Evolutionary conservation across 2,329 filamentous ascomycete species (phyloP).

Genomic region (Colletotrichum acutatum): DNA sequence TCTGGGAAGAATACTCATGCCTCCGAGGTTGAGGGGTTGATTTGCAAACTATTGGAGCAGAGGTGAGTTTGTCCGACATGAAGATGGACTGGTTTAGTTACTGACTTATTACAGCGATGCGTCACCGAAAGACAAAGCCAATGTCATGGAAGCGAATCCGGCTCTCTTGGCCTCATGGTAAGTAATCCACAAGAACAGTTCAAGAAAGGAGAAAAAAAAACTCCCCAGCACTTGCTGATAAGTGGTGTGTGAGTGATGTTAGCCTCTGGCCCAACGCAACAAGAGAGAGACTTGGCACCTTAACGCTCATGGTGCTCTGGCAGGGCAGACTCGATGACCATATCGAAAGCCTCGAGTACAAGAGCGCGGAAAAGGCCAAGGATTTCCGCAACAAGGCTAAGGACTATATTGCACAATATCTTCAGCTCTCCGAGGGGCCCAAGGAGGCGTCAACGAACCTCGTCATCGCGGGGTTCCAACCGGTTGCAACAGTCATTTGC

Average conservation of each 20-base stretch:
- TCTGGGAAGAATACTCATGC: slow-evolving; percentile 11
- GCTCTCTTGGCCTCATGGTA: slow-evolving; percentile 29
- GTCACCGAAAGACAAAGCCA: slow-evolving; percentile 3
- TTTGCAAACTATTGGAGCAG: background rate
- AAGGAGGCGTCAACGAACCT: background rate
- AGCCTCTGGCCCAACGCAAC: slow-evolving; percentile 30
- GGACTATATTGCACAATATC: slow-evolving; percentile 21
- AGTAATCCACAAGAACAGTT: background rate
- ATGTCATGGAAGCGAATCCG: slow-evolving; percentile 25
- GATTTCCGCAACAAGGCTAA: slow-evolving; percentile 22
- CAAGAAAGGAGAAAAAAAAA: too few species aligned
- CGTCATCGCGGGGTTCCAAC: slow-evolving; percentile 12
- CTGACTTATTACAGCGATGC: background rate
- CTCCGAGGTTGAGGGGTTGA: slow-evolving; percentile 2
- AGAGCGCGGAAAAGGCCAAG: slow-evolving; percentile 5
- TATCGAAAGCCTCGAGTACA: slow-evolving; percentile 28
- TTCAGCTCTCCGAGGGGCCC: slow-evolving; percentile 6
- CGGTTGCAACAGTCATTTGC: slow-evolving; percentile 20
- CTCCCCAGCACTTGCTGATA: slow-evolving; percentile 7
- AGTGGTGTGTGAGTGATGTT: background rate
- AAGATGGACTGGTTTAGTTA: background rate
- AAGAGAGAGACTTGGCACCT: slow-evolving; percentile 2
- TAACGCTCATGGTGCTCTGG: slow-evolving; percentile 31
- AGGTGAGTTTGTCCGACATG: slow-evolving; percentile 7
- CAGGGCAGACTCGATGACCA: slow-evolving; percentile 33